A percentile compares a stretch with the other conserved stretches of the same genome.
phyloP scores from a whole-genome alignment of 129 eudicot genomes.

The Glebionis coronaria region DNA sequence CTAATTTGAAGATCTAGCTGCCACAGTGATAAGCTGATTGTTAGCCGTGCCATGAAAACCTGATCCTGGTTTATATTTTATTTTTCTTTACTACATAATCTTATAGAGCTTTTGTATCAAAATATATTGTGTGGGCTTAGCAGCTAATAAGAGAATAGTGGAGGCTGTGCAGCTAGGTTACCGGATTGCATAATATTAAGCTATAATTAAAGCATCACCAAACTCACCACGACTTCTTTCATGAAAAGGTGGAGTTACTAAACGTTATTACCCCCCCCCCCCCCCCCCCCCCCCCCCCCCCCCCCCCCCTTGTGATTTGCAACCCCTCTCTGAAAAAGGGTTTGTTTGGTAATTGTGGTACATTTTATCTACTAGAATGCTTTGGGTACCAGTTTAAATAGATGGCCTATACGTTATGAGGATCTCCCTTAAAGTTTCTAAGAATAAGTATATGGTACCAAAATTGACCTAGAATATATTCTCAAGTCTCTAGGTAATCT shows the following conservation, averaged over 20 bases:
- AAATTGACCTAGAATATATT: constrained; percentile 7
- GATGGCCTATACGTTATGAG: too few relatives aligned
- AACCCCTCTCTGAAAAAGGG: not conserved
- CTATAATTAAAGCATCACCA: not conserved
- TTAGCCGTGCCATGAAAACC: not conserved
- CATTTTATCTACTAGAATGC: not conserved
- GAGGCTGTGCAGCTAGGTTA: not conserved
- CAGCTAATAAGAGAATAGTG: not conserved
- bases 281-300: not conserved
- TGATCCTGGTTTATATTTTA: not conserved
- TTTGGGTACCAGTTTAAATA: too few relatives aligned
- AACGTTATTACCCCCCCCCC: not conserved
- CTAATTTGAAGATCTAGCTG: constrained; percentile 5
- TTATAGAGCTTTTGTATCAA: constrained; percentile 1
- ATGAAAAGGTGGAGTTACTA: too few relatives aligned
- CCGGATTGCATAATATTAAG: not conserved
- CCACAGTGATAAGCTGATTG: not conserved
- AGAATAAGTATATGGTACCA: constrained; percentile 12
- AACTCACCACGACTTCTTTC: not conserved
- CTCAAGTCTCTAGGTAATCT: not conserved
- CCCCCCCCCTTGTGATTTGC: not conserved
- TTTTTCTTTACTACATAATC: not conserved
- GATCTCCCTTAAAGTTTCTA: not conserved
- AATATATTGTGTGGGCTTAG: not conserved
- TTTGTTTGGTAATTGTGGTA: not conserved